These are phyloP conservation scores for Penicillium nucicola DNA, from an alignment of 495 filamentous ascomycete species.

Conservation along the genomic window DNA sequence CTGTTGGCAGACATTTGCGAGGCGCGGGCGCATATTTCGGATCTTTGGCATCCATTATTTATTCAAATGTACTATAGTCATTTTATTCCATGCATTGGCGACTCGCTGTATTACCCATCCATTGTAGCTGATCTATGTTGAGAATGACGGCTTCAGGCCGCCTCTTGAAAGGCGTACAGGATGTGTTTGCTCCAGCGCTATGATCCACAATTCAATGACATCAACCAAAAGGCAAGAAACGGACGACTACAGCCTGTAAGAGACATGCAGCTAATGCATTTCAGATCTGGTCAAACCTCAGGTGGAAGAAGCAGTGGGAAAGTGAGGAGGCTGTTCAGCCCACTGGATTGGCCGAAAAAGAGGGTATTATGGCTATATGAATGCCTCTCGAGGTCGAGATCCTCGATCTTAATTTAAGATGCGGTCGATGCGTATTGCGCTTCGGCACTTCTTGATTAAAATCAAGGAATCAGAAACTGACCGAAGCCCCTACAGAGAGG, in stretches of 20 bases:
- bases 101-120: conserved; percentile 16
- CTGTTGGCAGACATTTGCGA: conserved; percentile 32
- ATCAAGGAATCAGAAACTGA: no score
- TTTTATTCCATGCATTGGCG: conserved; percentile 27
- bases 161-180: conserved; percentile 28
- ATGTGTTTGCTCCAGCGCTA: conserved; percentile 25
- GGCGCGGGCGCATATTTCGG: conserved; percentile 38
- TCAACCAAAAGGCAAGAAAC: conserved; percentile 45
- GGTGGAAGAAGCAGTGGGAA: no score
- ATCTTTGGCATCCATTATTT: conserved; percentile 28
- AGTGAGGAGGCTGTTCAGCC: no score
- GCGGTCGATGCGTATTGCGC: no score
- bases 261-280: neutral
- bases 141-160: no score
- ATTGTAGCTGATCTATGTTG: neutral
- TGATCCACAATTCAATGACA: conserved; percentile 34
- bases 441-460: no score
- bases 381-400: no score
- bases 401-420: no score
- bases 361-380: no score
- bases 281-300: conserved; percentile 48
- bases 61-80: conserved; percentile 43
- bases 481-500: no score
- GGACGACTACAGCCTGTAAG: neutral
- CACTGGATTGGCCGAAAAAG: no score